phyloP scores from a whole-genome alignment of 352 stramenopile genomes.

The Aphanomyces stellatus region DNA sequence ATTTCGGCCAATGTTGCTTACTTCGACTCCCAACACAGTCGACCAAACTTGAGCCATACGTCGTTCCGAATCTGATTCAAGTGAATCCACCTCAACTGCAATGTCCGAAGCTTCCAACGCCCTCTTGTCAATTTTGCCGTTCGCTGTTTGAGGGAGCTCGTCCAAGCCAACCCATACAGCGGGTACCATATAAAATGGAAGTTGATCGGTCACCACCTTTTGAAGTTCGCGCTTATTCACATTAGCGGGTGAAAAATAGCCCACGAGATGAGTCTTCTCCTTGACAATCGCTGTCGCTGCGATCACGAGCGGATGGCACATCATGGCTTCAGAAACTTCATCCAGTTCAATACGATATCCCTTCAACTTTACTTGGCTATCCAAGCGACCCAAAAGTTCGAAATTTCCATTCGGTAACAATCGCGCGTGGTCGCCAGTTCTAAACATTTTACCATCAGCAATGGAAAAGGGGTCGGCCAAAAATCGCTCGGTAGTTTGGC shows the following conservation, averaged over 20 bases:
- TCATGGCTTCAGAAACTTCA: conserved; percentile 85
- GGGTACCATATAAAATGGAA: conserved; percentile 77
- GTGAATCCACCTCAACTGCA: conserved; percentile 28
- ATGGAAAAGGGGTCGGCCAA: conserved; percentile 51
- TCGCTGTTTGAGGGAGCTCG: conserved; percentile 78
- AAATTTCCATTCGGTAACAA: conserved; percentile 87
- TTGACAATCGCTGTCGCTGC: conserved; percentile 86
- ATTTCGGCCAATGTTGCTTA: conserved; percentile 38
- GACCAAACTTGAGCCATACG: conserved; percentile 53
- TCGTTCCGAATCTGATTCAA: conserved; percentile 49
- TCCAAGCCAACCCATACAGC: conserved; percentile 73
- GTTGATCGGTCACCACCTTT: conserved; percentile 61
- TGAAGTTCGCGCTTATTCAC: conserved; percentile 61
- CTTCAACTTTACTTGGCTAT: conserved; percentile 95
- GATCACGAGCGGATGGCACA: conserved; percentile 72
- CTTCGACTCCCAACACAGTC: conserved; percentile 56
- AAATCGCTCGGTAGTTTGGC: conserved; percentile 73
- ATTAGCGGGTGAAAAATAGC: conserved; percentile 81
- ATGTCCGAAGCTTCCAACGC: conserved; percentile 78
- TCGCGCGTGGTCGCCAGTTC: conserved; percentile 86
- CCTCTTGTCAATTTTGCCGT: conserved; percentile 87
- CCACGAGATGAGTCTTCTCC: conserved; percentile 88
- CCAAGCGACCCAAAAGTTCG: conserved; percentile 89
- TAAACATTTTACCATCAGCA: conserved; percentile 76
- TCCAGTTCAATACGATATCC: conserved; percentile 91